A percentile compares a stretch with the other conserved stretches of the same genome.
phyloP scores from a whole-genome alignment of 805 yeast species.

The Cyberlindnera veronae region DNA sequence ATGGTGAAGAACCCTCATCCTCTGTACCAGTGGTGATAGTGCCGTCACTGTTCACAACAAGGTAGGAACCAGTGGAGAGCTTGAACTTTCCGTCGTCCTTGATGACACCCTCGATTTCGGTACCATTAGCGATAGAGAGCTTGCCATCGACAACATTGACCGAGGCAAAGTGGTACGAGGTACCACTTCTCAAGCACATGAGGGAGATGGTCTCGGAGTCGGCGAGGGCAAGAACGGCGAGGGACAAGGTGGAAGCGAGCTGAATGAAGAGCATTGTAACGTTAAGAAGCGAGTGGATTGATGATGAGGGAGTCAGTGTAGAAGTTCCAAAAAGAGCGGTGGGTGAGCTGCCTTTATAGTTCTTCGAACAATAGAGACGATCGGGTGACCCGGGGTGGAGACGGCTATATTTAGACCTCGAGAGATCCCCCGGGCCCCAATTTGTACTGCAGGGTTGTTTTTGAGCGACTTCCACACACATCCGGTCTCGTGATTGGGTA shows the following conservation, averaged over 20 bases:
- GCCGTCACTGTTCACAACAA: conserved; percentile 24
- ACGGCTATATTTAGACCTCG: no score
- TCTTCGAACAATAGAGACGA: no score
- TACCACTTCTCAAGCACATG: conserved; percentile 32
- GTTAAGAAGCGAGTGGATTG: neutral
- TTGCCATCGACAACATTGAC: conserved; percentile 20
- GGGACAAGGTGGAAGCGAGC: conserved; percentile 20
- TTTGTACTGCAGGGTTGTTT: no score
- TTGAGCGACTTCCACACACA: no score
- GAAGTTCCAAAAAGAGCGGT: no score
- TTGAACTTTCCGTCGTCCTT: conserved; percentile 32
- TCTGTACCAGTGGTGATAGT: conserved; percentile 23
- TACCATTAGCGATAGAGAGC: conserved; percentile 5
- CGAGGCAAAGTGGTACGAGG: conserved; percentile 29
- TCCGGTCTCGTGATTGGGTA: no score
- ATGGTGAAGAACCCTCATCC: conserved; percentile 37
- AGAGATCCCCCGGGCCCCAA: no score
- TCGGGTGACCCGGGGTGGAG: no score
- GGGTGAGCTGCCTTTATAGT: no score
- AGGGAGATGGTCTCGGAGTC: conserved; percentile 35
- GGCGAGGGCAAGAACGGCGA: conserved; percentile 29
- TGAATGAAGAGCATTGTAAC: neutral
- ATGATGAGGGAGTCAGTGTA: neutral
- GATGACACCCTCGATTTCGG: conserved; percentile 14
- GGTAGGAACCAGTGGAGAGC: conserved; percentile 27